Base-by-base conservation (phyloP, 2,329 filamentous ascomycete genomes). In the Curvularia spicifera region DNA sequence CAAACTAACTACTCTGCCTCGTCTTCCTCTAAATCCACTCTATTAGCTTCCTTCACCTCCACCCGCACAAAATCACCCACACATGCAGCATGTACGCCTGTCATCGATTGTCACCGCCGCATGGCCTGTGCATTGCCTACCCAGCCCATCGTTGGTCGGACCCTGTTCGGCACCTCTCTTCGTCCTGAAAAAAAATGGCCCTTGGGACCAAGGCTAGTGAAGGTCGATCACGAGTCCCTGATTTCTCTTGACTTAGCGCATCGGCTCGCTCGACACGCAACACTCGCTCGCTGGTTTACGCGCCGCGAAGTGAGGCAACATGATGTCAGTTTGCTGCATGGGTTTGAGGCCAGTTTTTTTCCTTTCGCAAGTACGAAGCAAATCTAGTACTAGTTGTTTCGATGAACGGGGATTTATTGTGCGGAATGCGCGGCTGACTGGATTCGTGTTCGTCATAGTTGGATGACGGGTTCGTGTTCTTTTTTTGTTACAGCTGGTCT, bases 161-260 rank as follows among this genome's bases (percentile, higher is more conserved):
- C 47, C 47, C 47, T 50, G 33, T 12, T 29, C 47, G 47, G 47
- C 47, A n/a, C 35, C 35, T 50, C 12, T 31, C 29, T 24, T 24
- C 22, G 3, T 24, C 2, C 22, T 24, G 22, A 24, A 24, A 24
- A 24, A 4, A 24, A 24, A 24, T 24, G 22, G 22, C 22, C 22
- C 22, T 24, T 24, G 22, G 22, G 22, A 24, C 4, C 22, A 24
- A 24, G 22, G 22, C 22, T 24, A 24, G 22, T 24, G 22, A 24
- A 24, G 22, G 22, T 24, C 22, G 26, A 28, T 28, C 26, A 28
- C 26, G 26, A 28, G 26, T 28, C 26, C 26, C 26, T 28, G 26
- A 28, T 28, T 28, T 8, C 26, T 28, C 28, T 33, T 22, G 31
- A 28, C 44, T 28, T 24, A 24, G 22, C 22, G 22, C 22, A 24